A percentile compares a stretch with the other conserved stretches of the same genome.
Conservation (phyloP, 495 filamentous ascomycete species). For the Massariosphaeria phaeospora region DNA sequence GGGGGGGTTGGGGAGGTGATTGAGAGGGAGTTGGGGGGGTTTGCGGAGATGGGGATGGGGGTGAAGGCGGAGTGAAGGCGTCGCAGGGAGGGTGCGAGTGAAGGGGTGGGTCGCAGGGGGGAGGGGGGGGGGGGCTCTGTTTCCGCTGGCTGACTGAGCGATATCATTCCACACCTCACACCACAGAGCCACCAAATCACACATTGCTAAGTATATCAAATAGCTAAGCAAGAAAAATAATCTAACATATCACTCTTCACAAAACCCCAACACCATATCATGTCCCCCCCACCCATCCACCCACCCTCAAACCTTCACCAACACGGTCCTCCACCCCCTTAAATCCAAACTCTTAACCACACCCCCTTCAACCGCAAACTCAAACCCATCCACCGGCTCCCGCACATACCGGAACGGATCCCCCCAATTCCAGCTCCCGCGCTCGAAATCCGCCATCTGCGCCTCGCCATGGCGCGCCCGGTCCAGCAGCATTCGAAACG, state of each 20-base stretch:
- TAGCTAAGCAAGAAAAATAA: too few species aligned
- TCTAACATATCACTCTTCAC: too few species aligned
- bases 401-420: slow-evolving; percentile 5
- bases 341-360: background rate
- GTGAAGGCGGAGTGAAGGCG: background rate
- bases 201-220: too few species aligned
- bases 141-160: too few species aligned
- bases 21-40: background rate
- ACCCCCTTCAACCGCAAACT: background rate
- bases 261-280: too few species aligned
- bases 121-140: too few species aligned
- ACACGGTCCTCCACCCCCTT: background rate
- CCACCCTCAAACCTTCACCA: too few species aligned
- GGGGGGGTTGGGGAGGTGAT: background rate
- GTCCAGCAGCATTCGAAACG: background rate
- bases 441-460: background rate
- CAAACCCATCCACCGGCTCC: background rate
- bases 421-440: slow-evolving; percentile 1
- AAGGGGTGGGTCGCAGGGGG: too few species aligned
- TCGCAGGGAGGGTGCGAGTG: too few species aligned
- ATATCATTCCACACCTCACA: too few species aligned
- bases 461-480: background rate
- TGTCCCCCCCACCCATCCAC: too few species aligned
- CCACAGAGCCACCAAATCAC: too few species aligned
- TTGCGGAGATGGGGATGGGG: background rate